A percentile compares a stretch with the other conserved stretches of the same genome.
Evolutionary conservation across 2,329 filamentous ascomycete genomes (phyloP).

Genomic region (Ophiocordyceps camponoti-rufipedis): DNA sequence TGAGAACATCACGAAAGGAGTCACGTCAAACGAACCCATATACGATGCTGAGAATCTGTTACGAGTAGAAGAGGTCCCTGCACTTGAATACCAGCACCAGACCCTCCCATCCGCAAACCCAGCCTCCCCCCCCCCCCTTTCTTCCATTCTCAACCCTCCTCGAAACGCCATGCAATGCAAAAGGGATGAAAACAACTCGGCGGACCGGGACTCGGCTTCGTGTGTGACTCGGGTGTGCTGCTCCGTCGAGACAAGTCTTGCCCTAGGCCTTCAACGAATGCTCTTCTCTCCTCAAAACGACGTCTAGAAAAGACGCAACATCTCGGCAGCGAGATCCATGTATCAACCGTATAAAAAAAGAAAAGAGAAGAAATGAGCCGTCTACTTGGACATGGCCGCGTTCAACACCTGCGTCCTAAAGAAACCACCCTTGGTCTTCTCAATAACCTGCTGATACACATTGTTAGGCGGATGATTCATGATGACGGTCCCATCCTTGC

Average conservation of each 20-base stretch:
- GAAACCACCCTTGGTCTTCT: constrained; percentile 96
- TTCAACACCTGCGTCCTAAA: constrained; percentile 93
- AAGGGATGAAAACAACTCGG: constrained; percentile 12
- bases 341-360: too few species aligned
- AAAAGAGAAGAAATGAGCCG: not conserved
- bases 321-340: too few species aligned
- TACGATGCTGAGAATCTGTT: too few species aligned
- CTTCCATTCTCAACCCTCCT: not conserved
- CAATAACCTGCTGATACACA: constrained; percentile 98
- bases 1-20: too few species aligned
- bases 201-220: not conserved
- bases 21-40: too few species aligned
- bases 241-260: too few species aligned
- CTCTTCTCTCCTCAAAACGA: too few species aligned
- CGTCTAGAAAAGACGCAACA: too few species aligned
- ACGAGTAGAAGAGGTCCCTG: too few species aligned
- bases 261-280: too few species aligned
- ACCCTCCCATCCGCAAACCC: not conserved
- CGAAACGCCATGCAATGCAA: constrained; percentile 21
- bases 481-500: constrained; percentile 92
- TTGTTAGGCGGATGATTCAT: constrained; percentile 99
- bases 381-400: constrained; percentile 39
- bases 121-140: too few species aligned
- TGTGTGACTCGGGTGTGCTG: too few species aligned
- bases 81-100: not conserved